Percentiles rank a stretch among this genome's conserved stretches.
Conservation (phyloP, 139 green algal species). For the Picochlorum sp. region DNA sequence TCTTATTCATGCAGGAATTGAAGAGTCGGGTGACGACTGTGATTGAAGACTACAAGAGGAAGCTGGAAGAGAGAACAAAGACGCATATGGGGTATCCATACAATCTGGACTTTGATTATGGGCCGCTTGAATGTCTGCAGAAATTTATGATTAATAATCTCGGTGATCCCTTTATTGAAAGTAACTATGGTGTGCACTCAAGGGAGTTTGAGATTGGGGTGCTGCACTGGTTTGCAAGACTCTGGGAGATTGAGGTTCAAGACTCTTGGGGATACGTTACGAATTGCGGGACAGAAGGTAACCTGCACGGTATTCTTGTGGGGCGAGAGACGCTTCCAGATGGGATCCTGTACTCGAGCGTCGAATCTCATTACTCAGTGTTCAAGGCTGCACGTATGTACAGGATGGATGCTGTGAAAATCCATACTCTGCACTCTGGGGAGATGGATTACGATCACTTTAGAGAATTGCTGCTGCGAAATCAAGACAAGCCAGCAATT, state of each 20-base stretch:
- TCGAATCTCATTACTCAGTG: constrained; percentile 93
- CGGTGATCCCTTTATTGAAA: constrained; percentile 93
- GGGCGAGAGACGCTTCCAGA: constrained; percentile 78
- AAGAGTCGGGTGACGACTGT: constrained; percentile 45
- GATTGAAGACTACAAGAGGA: constrained; percentile 67
- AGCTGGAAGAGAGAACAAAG: constrained; percentile 61
- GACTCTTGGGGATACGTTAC: constrained; percentile 99
- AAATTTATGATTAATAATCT: constrained; percentile 97
- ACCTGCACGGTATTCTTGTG: constrained; percentile 93
- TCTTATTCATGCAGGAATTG: constrained; percentile 43
- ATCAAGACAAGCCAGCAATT: constrained; percentile 71
- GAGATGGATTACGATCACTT: constrained; percentile 93
- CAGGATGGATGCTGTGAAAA: constrained; percentile 82
- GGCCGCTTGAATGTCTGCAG: constrained; percentile 66
- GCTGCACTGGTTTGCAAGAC: constrained; percentile 91
- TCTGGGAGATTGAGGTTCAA: constrained; percentile 88
- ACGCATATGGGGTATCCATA: constrained; percentile 95
- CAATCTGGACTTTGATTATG: constrained; percentile 98
- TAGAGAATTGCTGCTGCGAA: constrained; percentile 34
- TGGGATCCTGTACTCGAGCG: constrained; percentile 79
- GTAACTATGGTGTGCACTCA: constrained; percentile 93
- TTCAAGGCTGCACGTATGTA: constrained; percentile 96
- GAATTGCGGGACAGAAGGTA: constrained; percentile 96
- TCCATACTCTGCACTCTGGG: constrained; percentile 60
- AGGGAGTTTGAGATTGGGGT: constrained; percentile 84